Evolutionary conservation across 2,329 filamentous ascomycete genomes (phyloP), one percentile per base, ranked within the genome.

Genomic region (Claviceps humidiphila): DNA sequence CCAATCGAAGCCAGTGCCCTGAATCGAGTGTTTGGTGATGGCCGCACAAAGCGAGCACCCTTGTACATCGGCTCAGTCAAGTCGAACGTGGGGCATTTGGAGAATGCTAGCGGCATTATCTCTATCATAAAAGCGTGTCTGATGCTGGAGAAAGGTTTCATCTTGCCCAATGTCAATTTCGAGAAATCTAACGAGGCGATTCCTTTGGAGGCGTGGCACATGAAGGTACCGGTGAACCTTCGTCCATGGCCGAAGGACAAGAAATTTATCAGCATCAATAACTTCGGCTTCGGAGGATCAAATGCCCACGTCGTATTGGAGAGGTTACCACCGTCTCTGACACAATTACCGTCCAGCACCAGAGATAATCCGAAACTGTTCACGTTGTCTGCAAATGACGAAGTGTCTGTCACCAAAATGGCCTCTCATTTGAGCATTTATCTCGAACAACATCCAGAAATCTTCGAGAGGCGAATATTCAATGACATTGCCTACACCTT

Each of bases 1-100:
- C 76, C 76, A 0, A 71, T 74, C n/a, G 78, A 81, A 55, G 73
- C 74, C 1, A 65, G 62, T 11, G 75, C 73, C 3, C 70, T 80
- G 38, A 61, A 68, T 41, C 66, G 67, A 8, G 69, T 74, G 0
- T 70, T 77, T 30, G 66, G 68, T 5, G 53, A 62, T 20, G 65
- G 66, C 4, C 66, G 71, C 9, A 66, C 68, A 64, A n/a, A 63
- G 68, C n/a, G 62, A 66, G 7, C n/a, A 44, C 72, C 71, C 4
- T 57, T 74, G 8, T 73, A 68, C 49, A 67, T 75, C 13, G 74
- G 74, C 8, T 75, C 73, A 0, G 69, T 75, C 3, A 76, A 77
- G 55, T 71, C 73, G 5, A 76, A 75, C 50, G 68, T 77, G 37
- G 76, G 76, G 9, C 76, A 79, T 58, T 53, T 74, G 5, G 76